Conservation (phyloP, 345 rosid genomes). For the Brassica napus region Da-Ae NC_063434.1:29027501-29028000, state of each 20-base stretch:
- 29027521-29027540: background rate
- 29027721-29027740: background rate
- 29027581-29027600: background rate
- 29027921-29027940: slow-evolving; percentile 35
- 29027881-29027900: slow-evolving; percentile 32
- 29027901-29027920: slow-evolving; percentile 29
- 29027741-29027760: background rate
- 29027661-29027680: background rate
- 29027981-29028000: slow-evolving; percentile 38
- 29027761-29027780: background rate
- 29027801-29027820: background rate
- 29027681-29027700: background rate
- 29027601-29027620: background rate
- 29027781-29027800: background rate
- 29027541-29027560: background rate
- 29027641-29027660: background rate
- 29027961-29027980: slow-evolving; percentile 36
- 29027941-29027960: slow-evolving; percentile 40
- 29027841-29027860: background rate
- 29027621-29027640: background rate
- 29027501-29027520: background rate
- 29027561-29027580: background rate
- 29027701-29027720: background rate
- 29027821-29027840: background rate
- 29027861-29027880: slow-evolving; percentile 9